Evolutionary conservation across 129 eudicot species (phyloP).

Genomic region (Chrysanthemum seticuspe): DNA sequence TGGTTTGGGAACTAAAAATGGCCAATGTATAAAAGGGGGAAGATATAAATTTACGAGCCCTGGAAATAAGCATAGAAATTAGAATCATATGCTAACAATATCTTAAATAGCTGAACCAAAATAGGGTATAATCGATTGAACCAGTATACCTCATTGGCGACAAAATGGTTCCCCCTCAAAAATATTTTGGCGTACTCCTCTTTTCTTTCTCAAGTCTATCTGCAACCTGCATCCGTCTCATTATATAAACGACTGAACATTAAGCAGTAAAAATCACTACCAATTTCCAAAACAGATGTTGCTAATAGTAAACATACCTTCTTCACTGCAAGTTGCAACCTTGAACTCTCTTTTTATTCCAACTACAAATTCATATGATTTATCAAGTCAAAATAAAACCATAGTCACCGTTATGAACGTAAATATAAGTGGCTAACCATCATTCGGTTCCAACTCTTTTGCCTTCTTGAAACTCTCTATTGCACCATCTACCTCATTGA

Average conservation of each 20-base stretch:
- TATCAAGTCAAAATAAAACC: not conserved
- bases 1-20: too few species aligned
- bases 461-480: slow-evolving; percentile 81
- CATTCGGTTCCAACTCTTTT: slow-evolving; percentile 80
- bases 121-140: too few species aligned
- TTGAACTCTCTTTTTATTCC: slow-evolving; percentile 73
- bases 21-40: not conserved
- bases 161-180: slow-evolving; percentile 26
- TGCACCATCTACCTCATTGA: slow-evolving; percentile 88
- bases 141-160: slow-evolving; percentile 23
- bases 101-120: too few species aligned
- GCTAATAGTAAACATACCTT: slow-evolving; percentile 36
- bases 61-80: not conserved
- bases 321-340: slow-evolving; percentile 60
- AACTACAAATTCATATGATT: slow-evolving; percentile 43
- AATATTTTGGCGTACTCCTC: slow-evolving; percentile 61
- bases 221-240: slow-evolving; percentile 34
- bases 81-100: not conserved
- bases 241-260: not conserved
- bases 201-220: slow-evolving; percentile 73
- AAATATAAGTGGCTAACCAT: slow-evolving; percentile 46
- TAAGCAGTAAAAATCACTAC: not conserved
- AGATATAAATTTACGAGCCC: slow-evolving; percentile 22
- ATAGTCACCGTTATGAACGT: not conserved
- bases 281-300: not conserved